phyloP scores from a whole-genome alignment of 2,329 filamentous ascomycete genomes.

The Hirsutella minnesotensis region DNA sequence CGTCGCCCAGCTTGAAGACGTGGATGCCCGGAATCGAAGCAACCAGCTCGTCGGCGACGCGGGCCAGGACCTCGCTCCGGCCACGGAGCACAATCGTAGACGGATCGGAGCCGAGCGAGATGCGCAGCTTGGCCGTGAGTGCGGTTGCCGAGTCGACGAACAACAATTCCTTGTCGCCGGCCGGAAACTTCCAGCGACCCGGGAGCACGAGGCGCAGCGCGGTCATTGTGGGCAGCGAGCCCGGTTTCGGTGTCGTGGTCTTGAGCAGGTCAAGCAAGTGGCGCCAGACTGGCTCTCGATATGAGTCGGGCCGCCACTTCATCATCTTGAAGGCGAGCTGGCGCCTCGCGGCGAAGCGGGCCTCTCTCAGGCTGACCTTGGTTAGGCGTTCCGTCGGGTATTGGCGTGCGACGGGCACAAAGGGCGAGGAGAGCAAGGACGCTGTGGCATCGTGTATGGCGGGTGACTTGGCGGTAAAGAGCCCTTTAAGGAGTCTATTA shows the following conservation, averaged over 20 bases:
- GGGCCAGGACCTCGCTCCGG: constrained; percentile 16
- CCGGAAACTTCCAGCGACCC: constrained; percentile 19
- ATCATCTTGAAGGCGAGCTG: constrained; percentile 23
- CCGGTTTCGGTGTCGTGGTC: constrained; percentile 21
- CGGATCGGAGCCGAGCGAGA: constrained; percentile 19
- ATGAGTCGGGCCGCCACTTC: constrained; percentile 16
- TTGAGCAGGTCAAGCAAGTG: constrained; percentile 25
- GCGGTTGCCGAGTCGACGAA: constrained; percentile 23
- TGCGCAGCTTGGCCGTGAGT: constrained; percentile 18
- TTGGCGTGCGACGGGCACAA: constrained; percentile 14
- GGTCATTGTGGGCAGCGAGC: constrained; percentile 19
- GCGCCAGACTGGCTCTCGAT: constrained; percentile 25
- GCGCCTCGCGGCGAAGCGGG: constrained; percentile 15
- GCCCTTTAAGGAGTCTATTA: constrained; percentile 16
- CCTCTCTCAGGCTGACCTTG: constrained; percentile 10
- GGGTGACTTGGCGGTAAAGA: constrained; percentile 13
- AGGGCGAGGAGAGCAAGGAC: constrained; percentile 12
- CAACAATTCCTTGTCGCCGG: constrained; percentile 19
- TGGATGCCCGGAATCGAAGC: constrained; percentile 16
- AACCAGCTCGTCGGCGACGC: constrained; percentile 22
- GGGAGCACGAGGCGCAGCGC: constrained; percentile 25
- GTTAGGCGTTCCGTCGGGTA: constrained; percentile 16
- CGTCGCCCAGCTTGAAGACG: constrained; percentile 24
- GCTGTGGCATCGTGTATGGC: constrained; percentile 9
- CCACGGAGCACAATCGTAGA: constrained; percentile 22